These are phyloP conservation scores for Psilocybe cyanescens DNA, from an alignment of 768 basidiomycete species.

Conservation along the genomic window DNA sequence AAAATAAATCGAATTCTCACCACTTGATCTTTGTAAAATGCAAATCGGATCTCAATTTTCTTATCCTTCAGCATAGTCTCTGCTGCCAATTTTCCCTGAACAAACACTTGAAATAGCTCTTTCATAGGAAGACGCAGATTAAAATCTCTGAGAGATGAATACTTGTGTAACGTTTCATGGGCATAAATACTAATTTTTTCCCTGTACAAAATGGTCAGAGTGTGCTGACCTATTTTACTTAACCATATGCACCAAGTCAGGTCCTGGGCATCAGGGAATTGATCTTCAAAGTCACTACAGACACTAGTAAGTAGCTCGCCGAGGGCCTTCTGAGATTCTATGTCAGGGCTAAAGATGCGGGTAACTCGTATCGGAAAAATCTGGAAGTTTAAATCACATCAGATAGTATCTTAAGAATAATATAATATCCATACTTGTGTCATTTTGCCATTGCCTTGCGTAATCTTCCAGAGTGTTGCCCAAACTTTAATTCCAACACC, in stretches of 20 bases:
- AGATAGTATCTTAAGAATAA: neutral
- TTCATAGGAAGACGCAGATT: neutral
- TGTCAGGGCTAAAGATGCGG: neutral
- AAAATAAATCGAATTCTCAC: neutral
- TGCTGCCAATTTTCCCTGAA: neutral
- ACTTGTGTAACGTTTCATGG: slow-evolving; percentile 2
- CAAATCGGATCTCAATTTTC: slow-evolving; percentile 4
- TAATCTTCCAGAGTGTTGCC: slow-evolving; percentile 6
- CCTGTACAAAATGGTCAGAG: neutral
- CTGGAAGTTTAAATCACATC: neutral
- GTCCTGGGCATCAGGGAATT: neutral
- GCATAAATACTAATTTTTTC: neutral
- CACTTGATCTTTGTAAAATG: neutral
- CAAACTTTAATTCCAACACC: neutral
- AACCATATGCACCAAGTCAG: neutral
- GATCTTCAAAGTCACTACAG: neutral
- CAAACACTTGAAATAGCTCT: neutral
- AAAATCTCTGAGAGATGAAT: neutral
- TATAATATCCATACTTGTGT: neutral
- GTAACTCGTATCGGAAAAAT: neutral
- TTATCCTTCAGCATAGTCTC: neutral
- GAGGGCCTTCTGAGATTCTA: neutral
- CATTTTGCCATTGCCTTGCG: neutral
- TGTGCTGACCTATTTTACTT: no score
- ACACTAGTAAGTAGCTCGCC: neutral